A percentile compares a stretch with the other conserved stretches of the same genome.
phyloP scores from a whole-genome alignment of 1,284 basidiomycete species.

The Melampsora medusae region DNA sequence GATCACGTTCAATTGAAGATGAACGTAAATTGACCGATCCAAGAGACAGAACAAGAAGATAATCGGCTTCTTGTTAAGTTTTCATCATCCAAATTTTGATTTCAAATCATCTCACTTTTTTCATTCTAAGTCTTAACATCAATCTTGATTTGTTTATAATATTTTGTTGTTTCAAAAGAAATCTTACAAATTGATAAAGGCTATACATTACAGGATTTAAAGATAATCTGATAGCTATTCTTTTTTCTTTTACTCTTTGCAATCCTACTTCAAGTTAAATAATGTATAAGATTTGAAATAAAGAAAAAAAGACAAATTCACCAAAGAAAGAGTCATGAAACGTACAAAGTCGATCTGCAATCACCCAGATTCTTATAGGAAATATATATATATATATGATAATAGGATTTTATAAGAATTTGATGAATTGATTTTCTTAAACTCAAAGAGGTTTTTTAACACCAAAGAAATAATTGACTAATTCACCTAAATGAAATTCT shows the following conservation, averaged over 20 bases:
- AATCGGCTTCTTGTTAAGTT: too few relatives aligned
- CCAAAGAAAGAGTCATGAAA: neutral
- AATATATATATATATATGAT: too few relatives aligned
- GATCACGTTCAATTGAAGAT: neutral
- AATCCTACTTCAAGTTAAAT: neutral
- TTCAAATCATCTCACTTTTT: too few relatives aligned
- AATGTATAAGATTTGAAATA: neutral
- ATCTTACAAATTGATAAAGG: neutral
- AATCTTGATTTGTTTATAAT: too few relatives aligned
- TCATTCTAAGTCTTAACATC: too few relatives aligned
- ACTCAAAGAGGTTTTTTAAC: constrained; percentile 46
- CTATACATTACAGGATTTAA: neutral
- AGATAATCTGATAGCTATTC: neutral
- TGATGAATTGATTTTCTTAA: neutral
- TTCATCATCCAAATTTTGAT: too few relatives aligned
- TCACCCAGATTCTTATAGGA: too few relatives aligned
- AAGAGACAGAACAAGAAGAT: too few relatives aligned
- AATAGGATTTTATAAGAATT: neutral
- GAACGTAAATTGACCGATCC: too few relatives aligned
- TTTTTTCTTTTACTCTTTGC: neutral
- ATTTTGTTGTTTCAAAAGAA: too few relatives aligned
- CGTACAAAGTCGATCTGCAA: neutral
- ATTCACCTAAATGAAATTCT: constrained; percentile 64
- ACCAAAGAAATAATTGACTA: constrained; percentile 65
- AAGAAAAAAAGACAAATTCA: neutral